A percentile compares a stretch with the other conserved stretches of the same genome.
Evolutionary conservation across 352 stramenopile species (phyloP).

Genomic region (Globisporangium nodosum): DNA sequence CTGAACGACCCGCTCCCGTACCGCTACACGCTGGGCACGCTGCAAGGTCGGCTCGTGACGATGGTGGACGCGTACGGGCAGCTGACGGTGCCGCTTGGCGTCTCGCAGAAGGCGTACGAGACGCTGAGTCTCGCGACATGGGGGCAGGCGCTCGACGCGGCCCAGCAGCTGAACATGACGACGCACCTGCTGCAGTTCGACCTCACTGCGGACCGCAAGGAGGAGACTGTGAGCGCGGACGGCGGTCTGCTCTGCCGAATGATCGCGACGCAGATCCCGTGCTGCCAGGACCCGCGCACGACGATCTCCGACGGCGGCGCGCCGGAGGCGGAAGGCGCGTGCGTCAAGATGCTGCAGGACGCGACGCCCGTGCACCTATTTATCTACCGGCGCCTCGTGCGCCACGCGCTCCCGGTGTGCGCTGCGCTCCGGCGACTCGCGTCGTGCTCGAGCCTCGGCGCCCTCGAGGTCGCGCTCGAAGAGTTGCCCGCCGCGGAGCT

Average conservation of each 20-base stretch:
- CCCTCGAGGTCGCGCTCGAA: not conserved
- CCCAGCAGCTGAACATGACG: slow-evolving; percentile 28
- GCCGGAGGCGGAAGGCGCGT: slow-evolving; percentile 9
- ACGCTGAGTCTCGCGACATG: slow-evolving; percentile 28
- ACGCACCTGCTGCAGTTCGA: slow-evolving; percentile 42
- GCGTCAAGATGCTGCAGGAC: slow-evolving; percentile 22
- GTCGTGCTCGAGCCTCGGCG: not conserved
- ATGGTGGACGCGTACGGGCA: slow-evolving; percentile 35
- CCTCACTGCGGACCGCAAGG: slow-evolving; percentile 19
- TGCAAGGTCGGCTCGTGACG: slow-evolving; percentile 34
- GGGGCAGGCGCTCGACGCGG: slow-evolving; percentile 20
- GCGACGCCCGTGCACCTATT: slow-evolving; percentile 25
- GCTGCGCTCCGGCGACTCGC: not conserved
- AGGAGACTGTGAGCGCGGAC: slow-evolving; percentile 23
- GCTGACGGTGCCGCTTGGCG: slow-evolving; percentile 20
- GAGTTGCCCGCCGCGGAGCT: not conserved
- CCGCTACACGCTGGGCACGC: slow-evolving; percentile 37
- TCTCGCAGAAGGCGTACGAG: slow-evolving; percentile 24
- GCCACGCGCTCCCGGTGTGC: slow-evolving; percentile 24
- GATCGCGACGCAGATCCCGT: slow-evolving; percentile 29
- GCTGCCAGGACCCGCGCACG: slow-evolving; percentile 17
- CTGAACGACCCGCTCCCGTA: slow-evolving; percentile 30
- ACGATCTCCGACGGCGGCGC: not conserved
- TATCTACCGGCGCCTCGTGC: slow-evolving; percentile 28
- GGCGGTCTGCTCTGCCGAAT: slow-evolving; percentile 35